These are phyloP conservation scores for Closterium sp. DNA, from an alignment of 139 green algal genomes.

Conservation along the genomic window DNA sequence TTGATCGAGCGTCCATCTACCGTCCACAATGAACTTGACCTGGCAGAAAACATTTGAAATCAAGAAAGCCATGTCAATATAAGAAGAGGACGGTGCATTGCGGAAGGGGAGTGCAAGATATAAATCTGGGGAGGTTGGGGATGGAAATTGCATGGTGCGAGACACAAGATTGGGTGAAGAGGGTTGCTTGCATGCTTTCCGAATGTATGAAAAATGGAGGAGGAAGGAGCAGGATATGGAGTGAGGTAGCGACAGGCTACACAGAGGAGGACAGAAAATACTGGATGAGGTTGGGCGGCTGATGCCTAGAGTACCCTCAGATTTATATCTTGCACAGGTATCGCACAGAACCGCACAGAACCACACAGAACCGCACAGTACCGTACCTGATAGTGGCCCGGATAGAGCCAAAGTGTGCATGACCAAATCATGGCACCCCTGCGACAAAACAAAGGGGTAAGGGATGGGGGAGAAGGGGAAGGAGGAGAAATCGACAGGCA, in stretches of 20 bases:
- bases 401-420: not conserved
- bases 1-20: constrained; percentile 21
- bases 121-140: not conserved
- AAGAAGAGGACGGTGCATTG: not conserved
- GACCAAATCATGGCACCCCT: not conserved
- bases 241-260: no score
- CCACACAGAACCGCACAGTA: not conserved
- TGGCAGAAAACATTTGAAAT: not conserved
- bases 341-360: not conserved
- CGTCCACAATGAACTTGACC: constrained; percentile 47
- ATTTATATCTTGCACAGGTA: no score
- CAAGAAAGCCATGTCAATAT: no score
- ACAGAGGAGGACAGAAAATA: no score
- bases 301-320: no score
- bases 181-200: no score
- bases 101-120: no score
- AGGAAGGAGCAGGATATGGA: no score
- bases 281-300: no score
- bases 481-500: no score
- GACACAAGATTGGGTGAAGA: not conserved
- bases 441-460: not conserved
- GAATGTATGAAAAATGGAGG: not conserved
- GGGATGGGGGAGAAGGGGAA: no score
- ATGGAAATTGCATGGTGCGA: not conserved
- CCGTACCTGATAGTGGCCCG: not conserved